These are phyloP conservation scores for Phialocephala subalpina DNA, from an alignment of 2,329 filamentous ascomycete species.

Conservation along the genomic window DNA sequence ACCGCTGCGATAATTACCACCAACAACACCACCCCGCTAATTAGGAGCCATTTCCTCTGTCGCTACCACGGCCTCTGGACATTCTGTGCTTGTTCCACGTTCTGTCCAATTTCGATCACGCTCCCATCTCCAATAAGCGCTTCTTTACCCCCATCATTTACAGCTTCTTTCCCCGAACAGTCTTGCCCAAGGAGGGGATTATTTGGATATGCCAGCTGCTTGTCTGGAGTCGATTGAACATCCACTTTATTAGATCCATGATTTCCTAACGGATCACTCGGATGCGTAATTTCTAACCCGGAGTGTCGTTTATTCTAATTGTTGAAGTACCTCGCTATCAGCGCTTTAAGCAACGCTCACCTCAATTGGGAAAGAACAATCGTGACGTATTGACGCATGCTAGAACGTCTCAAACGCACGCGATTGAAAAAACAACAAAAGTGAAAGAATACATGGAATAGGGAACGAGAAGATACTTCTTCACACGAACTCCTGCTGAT, in stretches of 20 bases:
- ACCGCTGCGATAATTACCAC: not conserved
- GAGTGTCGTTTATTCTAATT: not conserved
- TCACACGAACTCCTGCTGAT: too few species aligned
- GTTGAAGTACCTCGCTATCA: slow-evolving; percentile 46
- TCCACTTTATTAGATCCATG: slow-evolving; percentile 3
- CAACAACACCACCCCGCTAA: not conserved
- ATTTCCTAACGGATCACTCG: not conserved
- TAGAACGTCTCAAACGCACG: not conserved
- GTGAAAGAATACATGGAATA: not conserved
- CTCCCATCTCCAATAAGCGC: too few species aligned
- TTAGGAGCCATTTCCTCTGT: not conserved
- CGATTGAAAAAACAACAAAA: not conserved
- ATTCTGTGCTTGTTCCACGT: not conserved
- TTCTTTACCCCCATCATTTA: too few species aligned
- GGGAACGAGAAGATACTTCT: too few species aligned
- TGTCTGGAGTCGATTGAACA: slow-evolving; percentile 1
- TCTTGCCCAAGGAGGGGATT: not conserved
- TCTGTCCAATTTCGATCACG: not conserved
- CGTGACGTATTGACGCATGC: not conserved
- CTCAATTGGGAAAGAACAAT: not conserved
- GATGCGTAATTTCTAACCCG: not conserved
- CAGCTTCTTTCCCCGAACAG: not conserved
- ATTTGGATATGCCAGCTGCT: not conserved
- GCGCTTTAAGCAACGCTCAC: not conserved
- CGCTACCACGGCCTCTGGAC: not conserved